Evolutionary conservation across 2,329 filamentous ascomycete species (phyloP), one percentile per base, ranked within the genome.

Genomic region (Fusarium guadeloupense): DNA sequence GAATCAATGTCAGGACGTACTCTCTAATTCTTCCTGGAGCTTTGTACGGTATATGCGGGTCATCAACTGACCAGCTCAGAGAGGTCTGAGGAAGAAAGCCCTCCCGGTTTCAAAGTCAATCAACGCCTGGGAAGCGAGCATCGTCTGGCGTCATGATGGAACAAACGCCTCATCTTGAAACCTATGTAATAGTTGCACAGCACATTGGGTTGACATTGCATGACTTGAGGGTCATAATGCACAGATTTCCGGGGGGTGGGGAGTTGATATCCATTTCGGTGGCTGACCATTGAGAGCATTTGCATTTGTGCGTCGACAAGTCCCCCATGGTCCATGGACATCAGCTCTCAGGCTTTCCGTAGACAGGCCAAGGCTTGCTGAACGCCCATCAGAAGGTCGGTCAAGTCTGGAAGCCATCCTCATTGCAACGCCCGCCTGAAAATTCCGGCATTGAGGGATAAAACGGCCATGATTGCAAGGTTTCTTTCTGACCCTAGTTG

Each of bases 11-110:
- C 65, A 61, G 65, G 60, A 60, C 59, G 58, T 59, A 44, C 54
- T 44, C 58, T 54, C 44, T 54, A n/a, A n/a, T 61, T 69, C 55
- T 68, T 68, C 55, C 67, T 62, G 58, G 55, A 45, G 43, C 42
- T n/a, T 40, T 44, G 17, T 20, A 42, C 19, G 16, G 33, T 28
- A 35, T 46, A 26, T 28, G 44, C 21, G 23, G 34, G 31, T 17
- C 21, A 47, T 38, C 9, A 23, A 46, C 23, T 34, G 20, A 26
- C 7, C 9, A 35, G 17, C 26, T 4, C 13, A 21, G 26, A 39
- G 16, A 20, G 20, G 9, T 35, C 16, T 26, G 31, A 28, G 6
- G 53, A 53, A 20, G 13, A 6, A n/a, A n/a, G n/a, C n/a, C n/a
- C 17, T 59, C 33, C 25, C 19, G 6, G 21, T 5, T 13, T 17